Percentiles rank a stretch among this genome's conserved stretches.
These are phyloP conservation scores for Didymella pinodella DNA, from an alignment of 2,329 filamentous ascomycete species.

Conservation along the genomic window DNA sequence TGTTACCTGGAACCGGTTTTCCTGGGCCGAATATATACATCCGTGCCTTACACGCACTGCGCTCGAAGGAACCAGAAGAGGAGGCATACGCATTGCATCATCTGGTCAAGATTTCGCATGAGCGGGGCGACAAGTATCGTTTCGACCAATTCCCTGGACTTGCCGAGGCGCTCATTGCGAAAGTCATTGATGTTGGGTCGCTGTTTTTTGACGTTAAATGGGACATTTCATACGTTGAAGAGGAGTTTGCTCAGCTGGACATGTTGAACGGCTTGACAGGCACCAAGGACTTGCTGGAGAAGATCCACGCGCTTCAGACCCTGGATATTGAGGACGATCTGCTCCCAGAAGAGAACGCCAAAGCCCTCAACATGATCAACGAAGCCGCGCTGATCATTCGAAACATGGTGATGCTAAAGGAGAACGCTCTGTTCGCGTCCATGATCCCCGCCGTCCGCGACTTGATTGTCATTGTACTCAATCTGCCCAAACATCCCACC, in stretches of 20 bases:
- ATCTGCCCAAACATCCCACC: slow-evolving; percentile 74
- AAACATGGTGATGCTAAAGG: slow-evolving; percentile 93
- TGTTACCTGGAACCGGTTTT: slow-evolving; percentile 69
- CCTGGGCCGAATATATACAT: slow-evolving; percentile 91
- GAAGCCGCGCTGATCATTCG: slow-evolving; percentile 88
- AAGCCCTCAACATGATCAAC: slow-evolving; percentile 77
- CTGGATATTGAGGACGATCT: slow-evolving; percentile 72
- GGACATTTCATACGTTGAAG: slow-evolving; percentile 74
- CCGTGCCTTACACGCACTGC: slow-evolving; percentile 82
- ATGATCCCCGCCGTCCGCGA: slow-evolving; percentile 79
- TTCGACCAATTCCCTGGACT: slow-evolving; percentile 91
- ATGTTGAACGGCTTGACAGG: slow-evolving; percentile 71
- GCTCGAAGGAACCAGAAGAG: slow-evolving; percentile 79
- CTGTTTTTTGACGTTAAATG: slow-evolving; percentile 85
- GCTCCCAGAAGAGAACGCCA: slow-evolving; percentile 73
- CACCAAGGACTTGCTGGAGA: slow-evolving; percentile 75
- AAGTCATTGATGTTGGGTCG: slow-evolving; percentile 77
- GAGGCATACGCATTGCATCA: slow-evolving; percentile 94
- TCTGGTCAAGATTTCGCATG: slow-evolving; percentile 92
- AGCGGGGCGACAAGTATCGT: slow-evolving; percentile 93
- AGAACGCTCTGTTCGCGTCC: slow-evolving; percentile 85
- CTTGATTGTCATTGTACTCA: slow-evolving; percentile 81
- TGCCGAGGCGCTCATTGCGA: slow-evolving; percentile 86
- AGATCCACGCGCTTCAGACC: slow-evolving; percentile 68
- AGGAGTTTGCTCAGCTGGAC: slow-evolving; percentile 56